Conservation (phyloP, 2,329 filamentous ascomycete genomes). For the Diaporthe sp. region DNA sequence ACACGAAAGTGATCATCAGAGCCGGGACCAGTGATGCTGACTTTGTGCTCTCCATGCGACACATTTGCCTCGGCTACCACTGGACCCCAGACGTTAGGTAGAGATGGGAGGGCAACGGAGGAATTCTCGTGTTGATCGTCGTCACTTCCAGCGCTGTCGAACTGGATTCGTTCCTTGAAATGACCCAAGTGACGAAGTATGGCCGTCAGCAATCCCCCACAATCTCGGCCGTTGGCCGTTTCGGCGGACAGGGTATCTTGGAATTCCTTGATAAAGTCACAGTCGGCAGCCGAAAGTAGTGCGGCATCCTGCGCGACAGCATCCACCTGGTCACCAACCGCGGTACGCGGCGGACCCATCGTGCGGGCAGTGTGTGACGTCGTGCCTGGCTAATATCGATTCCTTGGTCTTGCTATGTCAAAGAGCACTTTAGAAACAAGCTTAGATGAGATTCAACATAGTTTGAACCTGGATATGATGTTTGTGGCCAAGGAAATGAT, state of each 20-base stretch:
- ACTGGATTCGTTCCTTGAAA: background rate
- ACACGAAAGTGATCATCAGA: constrained; percentile 22
- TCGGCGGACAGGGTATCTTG: constrained; percentile 1
- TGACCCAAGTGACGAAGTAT: constrained; percentile 21
- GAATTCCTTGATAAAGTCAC: constrained; percentile 15
- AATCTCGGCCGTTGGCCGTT: constrained; percentile 9
- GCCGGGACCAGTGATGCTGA: constrained; percentile 31
- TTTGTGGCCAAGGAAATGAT: background rate
- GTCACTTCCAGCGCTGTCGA: background rate
- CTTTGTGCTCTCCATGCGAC: background rate
- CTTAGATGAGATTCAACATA: background rate
- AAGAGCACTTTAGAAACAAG: background rate
- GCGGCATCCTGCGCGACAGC: background rate
- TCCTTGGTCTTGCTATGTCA: background rate
- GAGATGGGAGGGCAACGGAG: background rate
- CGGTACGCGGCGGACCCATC: constrained; percentile 19
- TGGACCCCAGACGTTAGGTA: constrained; percentile 12
- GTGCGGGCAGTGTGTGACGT: background rate
- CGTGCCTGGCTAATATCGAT: background rate
- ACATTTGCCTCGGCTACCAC: background rate
- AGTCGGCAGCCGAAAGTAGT: constrained; percentile 32
- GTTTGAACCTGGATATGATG: background rate
- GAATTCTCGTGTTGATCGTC: background rate
- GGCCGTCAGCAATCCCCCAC: constrained; percentile 27
- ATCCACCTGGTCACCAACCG: constrained; percentile 1